These are phyloP conservation scores for Pythium coloratum DNA, from an alignment of 352 stramenopile genomes.

Conservation along the genomic window DNA sequence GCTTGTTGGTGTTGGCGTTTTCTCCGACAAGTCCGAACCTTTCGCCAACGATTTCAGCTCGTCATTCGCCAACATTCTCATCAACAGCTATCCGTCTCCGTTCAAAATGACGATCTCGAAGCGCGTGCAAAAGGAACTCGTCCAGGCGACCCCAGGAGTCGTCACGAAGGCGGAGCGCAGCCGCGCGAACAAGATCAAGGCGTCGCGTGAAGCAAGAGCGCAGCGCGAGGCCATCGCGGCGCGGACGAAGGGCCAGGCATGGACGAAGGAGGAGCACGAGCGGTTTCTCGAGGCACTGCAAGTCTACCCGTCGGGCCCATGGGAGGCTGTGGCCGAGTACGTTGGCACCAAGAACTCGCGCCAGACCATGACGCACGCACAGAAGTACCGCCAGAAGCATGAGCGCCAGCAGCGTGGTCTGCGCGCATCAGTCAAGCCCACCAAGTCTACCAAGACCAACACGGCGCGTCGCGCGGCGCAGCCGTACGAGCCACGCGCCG, in stretches of 20 bases:
- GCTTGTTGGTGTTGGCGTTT: not conserved
- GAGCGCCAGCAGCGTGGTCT: slow-evolving; percentile 37
- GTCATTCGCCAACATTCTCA: not conserved
- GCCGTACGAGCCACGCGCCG: slow-evolving; percentile 3
- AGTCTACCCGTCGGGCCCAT: slow-evolving; percentile 33
- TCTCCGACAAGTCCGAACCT: not conserved
- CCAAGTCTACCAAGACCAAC: slow-evolving; percentile 12
- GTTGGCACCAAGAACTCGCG: slow-evolving; percentile 37
- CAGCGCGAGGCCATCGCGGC: slow-evolving; percentile 25
- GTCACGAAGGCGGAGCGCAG: slow-evolving; percentile 8
- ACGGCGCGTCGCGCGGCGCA: not conserved
- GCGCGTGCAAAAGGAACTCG: slow-evolving; percentile 32
- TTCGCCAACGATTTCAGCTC: not conserved
- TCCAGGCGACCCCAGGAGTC: slow-evolving; percentile 12
- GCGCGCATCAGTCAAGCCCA: slow-evolving; percentile 11
- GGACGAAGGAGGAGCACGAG: slow-evolving; percentile 35
- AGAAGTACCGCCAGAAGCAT: slow-evolving; percentile 50
- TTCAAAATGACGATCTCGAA: slow-evolving; percentile 34
- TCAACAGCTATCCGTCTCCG: not conserved
- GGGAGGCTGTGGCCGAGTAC: slow-evolving; percentile 32
- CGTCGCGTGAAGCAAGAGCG: slow-evolving; percentile 5
- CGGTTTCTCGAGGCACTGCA: slow-evolving; percentile 36
- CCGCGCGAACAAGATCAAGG: slow-evolving; percentile 17
- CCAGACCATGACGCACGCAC: slow-evolving; percentile 41
- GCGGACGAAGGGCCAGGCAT: slow-evolving; percentile 25